These are phyloP conservation scores for Yamadazyma diddensiae DNA, from an alignment of 1,139 yeast species.

Conservation along the genomic window DNA sequence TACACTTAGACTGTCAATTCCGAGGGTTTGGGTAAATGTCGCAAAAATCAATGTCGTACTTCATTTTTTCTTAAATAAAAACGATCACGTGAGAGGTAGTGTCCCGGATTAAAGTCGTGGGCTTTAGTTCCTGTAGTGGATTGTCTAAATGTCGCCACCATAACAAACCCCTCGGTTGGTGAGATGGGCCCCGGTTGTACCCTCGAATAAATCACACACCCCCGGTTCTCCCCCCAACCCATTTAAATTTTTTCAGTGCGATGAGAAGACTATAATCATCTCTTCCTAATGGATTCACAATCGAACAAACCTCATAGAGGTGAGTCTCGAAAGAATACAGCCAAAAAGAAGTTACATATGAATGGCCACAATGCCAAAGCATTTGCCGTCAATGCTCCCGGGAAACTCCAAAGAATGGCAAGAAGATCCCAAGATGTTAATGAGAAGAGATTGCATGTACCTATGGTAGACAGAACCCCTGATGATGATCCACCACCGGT, in stretches of 20 bases:
- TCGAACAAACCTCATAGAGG: slow-evolving; percentile 60
- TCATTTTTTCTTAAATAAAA: too few relatives aligned
- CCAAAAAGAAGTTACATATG: slow-evolving; percentile 83
- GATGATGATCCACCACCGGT: slow-evolving; percentile 98
- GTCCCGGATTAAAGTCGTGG: too few relatives aligned
- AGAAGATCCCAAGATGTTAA: slow-evolving; percentile 80
- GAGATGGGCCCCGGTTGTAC: background rate
- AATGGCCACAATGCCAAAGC: slow-evolving; percentile 95
- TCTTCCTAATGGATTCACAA: slow-evolving; percentile 24
- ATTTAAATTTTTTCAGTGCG: too few relatives aligned
- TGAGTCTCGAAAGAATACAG: slow-evolving; percentile 53
- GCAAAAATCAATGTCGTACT: too few relatives aligned
- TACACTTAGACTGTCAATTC: too few relatives aligned
- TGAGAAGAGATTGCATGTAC: slow-evolving; percentile 88
- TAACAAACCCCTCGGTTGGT: too few relatives aligned
- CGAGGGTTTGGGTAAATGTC: too few relatives aligned
- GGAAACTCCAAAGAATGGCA: slow-evolving; percentile 82
- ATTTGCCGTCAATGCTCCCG: slow-evolving; percentile 89
- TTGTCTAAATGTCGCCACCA: too few relatives aligned
- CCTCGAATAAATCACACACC: background rate
- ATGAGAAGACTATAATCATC: too few relatives aligned
- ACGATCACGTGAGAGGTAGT: too few relatives aligned
- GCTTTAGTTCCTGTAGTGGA: too few relatives aligned
- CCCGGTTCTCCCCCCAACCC: too few relatives aligned
- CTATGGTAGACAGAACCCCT: slow-evolving; percentile 96